Evolutionary conservation across 805 yeast species (phyloP).

Genomic region (Candida boidinii): DNA sequence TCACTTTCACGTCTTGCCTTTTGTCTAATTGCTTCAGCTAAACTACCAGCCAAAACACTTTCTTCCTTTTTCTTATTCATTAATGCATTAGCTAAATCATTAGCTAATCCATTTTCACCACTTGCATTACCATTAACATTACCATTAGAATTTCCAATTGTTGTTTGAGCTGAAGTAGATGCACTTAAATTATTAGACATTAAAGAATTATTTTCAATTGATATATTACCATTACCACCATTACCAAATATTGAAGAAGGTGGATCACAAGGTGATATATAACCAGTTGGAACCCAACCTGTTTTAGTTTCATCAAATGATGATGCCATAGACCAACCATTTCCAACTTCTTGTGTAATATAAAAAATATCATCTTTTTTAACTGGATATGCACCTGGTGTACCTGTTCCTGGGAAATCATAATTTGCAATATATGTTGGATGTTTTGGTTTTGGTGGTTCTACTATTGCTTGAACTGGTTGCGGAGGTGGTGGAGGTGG

Average conservation of each 20-base stretch:
- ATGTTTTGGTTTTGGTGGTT: conserved; percentile 53
- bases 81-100: conserved; percentile 64
- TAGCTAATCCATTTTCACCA: too few relatives aligned
- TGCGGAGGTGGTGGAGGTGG: conserved; percentile 46
- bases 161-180: conserved; percentile 17
- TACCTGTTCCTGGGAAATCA: conserved; percentile 82
- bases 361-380: conserved; percentile 68
- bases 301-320: conserved; percentile 64
- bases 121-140: too few relatives aligned
- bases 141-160: conserved; percentile 6
- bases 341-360: conserved; percentile 63
- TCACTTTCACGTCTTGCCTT: conserved; percentile 66
- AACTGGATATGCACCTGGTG: conserved; percentile 74
- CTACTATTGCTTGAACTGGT: conserved; percentile 77
- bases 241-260: conserved; percentile 27
- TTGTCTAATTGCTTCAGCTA: conserved; percentile 81
- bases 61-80: conserved; percentile 56
- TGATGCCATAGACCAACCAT: conserved; percentile 93
- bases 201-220: too few relatives aligned
- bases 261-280: conserved; percentile 53
- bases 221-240: conserved; percentile 10
- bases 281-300: conserved; percentile 98
- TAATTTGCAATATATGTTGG: conserved; percentile 83
- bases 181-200: too few relatives aligned
- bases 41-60: conserved; percentile 63